These are phyloP conservation scores for Colletotrichum chlorophyti DNA, from an alignment of 2,329 filamentous ascomycete species.

Conservation along the genomic window DNA sequence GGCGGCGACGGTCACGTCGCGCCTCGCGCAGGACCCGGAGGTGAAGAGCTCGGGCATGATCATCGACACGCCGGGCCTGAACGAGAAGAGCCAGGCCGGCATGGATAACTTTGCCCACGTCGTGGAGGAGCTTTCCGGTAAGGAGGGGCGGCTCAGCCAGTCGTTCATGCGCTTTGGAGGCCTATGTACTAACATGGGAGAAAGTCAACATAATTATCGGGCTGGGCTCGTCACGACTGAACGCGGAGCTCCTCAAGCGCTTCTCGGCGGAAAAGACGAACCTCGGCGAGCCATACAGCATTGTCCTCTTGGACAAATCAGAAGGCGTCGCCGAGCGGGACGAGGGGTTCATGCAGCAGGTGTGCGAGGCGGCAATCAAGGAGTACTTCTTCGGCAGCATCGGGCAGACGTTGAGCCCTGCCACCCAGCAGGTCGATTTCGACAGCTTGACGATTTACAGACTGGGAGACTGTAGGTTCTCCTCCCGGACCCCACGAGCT, in stretches of 20 bases:
- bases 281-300: slow-evolving; percentile 71
- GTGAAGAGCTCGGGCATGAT: slow-evolving; percentile 80
- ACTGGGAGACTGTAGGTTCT: slow-evolving; percentile 62
- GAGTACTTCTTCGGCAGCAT: slow-evolving; percentile 94
- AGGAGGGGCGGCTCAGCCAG: neutral
- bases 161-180: too few species aligned
- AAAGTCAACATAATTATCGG: slow-evolving; percentile 82
- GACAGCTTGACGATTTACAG: slow-evolving; percentile 76
- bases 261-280: slow-evolving; percentile 65
- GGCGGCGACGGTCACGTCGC: slow-evolving; percentile 78
- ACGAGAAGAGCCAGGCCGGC: slow-evolving; percentile 69
- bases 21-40: slow-evolving; percentile 76
- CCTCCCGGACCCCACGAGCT: neutral
- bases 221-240: slow-evolving; percentile 78
- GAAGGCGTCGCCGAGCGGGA: slow-evolving; percentile 84
- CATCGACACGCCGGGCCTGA: slow-evolving; percentile 80
- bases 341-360: slow-evolving; percentile 73
- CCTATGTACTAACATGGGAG: slow-evolving; percentile 47
- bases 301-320: slow-evolving; percentile 83
- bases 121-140: slow-evolving; percentile 60
- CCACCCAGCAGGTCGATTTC: slow-evolving; percentile 85
- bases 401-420: slow-evolving; percentile 80
- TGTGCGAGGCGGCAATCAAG: slow-evolving; percentile 79
- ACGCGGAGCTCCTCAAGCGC: slow-evolving; percentile 75
- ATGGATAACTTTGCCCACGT: slow-evolving; percentile 85